Base-by-base conservation (phyloP, 169 alveolate species). In the Besnoitia besnoiti region DNA sequence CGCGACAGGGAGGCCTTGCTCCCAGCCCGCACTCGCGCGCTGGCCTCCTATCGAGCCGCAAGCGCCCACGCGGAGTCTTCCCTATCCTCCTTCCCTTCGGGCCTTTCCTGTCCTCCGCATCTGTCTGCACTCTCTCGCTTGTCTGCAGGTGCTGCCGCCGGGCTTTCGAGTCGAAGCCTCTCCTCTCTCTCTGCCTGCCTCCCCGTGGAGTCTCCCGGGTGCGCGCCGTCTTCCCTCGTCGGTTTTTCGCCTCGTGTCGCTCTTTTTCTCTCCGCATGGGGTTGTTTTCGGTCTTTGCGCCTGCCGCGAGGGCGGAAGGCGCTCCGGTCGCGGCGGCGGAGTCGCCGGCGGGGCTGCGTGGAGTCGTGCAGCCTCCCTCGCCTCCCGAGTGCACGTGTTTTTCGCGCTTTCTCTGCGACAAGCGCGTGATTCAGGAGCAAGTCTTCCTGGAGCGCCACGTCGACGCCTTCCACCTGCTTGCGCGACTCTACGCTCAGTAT, bases 381-480 rank as follows among this genome's bases (percentile, higher is more conserved):
- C 12, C 27, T 55, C 67, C 12, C 12, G 46, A 10, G 24, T 73
- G 82, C n/a, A n/a, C 47, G 30, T 73, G 82, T 37, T 73, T 35
- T 37, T 73, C 82, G 3, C 46, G 40, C 7, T 73, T 7, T 30
- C 46, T 73, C 27, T 55, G 30, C 12, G 87, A 77, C 87, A 77
- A 77, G 87, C 61, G 40, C 50, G 59, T 35, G 19, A 27, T 77
- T 37, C 87, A 77, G 14, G 87, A 77, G 55, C 59, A 27, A 39
- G 59, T 37, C 3, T 42, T 77, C 55, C 50, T 40, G 40, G 87
- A 40, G 47, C 49, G 55, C 10, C 87, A 77, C 35, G 59, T 77
- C 61, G 87, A 77, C 55, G 87, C 87, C 14, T 37, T 8, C 40
- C 87, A 77, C 37, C 87, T 77, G 30, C 40, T 77, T 0, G 49